Evolutionary conservation across 257 asterid species (phyloP).

Genomic region (Przewalskia tangutica): DNA sequence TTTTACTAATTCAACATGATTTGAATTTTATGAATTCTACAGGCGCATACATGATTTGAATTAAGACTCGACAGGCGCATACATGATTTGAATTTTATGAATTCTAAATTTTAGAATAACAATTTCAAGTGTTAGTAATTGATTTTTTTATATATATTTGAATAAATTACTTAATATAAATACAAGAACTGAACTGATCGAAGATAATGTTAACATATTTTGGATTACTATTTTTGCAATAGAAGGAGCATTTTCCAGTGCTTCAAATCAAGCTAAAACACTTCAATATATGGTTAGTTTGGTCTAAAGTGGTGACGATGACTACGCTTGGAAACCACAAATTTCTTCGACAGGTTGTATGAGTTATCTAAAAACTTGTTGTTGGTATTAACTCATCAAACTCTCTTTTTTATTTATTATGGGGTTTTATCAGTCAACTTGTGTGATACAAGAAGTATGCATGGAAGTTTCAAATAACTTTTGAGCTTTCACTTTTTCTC

Average conservation of each 20-base stretch:
- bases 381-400: slow-evolving; percentile 17
- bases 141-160: too few species aligned
- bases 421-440: slow-evolving; percentile 1
- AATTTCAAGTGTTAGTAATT: too few species aligned
- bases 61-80: too few species aligned
- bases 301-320: not conserved
- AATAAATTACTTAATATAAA: too few species aligned
- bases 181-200: too few species aligned
- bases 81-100: too few species aligned
- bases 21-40: too few species aligned
- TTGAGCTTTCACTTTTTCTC: slow-evolving; percentile 8
- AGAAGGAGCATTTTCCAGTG: not conserved
- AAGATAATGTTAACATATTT: too few species aligned
- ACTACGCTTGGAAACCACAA: not conserved
- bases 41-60: too few species aligned
- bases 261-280: not conserved
- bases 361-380: not conserved
- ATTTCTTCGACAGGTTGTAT: not conserved
- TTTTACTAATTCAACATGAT: not conserved
- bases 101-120: too few species aligned
- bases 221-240: too few species aligned
- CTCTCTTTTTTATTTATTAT: not conserved
- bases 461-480: slow-evolving; percentile 14
- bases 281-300: not conserved
- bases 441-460: slow-evolving; percentile 7